These are phyloP conservation scores for Thermomyces lanuginosus DNA, from an alignment of 2,329 filamentous ascomycete species.

Conservation along the genomic window DNA sequence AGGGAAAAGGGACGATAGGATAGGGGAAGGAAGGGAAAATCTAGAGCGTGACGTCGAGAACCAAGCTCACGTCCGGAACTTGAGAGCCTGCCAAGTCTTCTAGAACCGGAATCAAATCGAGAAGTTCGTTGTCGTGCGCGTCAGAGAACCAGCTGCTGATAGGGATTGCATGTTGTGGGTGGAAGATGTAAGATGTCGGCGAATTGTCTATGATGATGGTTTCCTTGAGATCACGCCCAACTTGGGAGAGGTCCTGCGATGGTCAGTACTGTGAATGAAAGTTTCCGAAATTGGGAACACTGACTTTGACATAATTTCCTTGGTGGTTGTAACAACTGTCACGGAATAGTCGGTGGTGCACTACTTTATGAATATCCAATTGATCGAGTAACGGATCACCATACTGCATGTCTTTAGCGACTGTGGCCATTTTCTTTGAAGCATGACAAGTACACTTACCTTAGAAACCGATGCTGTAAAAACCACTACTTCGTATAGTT, in stretches of 20 bases:
- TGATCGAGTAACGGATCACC: constrained; percentile 92
- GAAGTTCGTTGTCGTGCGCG: constrained; percentile 94
- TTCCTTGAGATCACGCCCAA: constrained; percentile 86
- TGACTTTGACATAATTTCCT: constrained; percentile 88
- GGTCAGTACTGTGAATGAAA: constrained; percentile 2
- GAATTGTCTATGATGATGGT: constrained; percentile 99
- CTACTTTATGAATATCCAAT: constrained; percentile 89
- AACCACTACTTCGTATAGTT: constrained; percentile 95
- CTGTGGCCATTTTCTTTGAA: constrained; percentile 1
- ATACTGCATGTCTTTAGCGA: constrained; percentile 42
- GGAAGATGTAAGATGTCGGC: constrained; percentile 97
- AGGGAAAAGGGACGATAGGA: constrained; percentile 7
- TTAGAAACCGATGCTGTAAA: constrained; percentile 98
- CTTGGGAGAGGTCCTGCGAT: constrained; percentile 81
- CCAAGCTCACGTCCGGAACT: constrained; percentile 90
- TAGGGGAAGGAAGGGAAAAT: constrained; percentile 11
- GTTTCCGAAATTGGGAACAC: constrained; percentile 7
- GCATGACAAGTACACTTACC: constrained; percentile 41
- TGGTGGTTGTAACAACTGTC: constrained; percentile 99
- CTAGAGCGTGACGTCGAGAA: constrained; percentile 71
- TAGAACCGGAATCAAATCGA: constrained; percentile 93
- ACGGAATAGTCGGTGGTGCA: constrained; percentile 89
- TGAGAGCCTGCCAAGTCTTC: constrained; percentile 83
- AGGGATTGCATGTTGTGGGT: constrained; percentile 93
- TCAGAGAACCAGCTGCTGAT: constrained; percentile 99